phyloP scores from a whole-genome alignment of 805 yeast genomes.

The Dipodascus geniculatus region DNA sequence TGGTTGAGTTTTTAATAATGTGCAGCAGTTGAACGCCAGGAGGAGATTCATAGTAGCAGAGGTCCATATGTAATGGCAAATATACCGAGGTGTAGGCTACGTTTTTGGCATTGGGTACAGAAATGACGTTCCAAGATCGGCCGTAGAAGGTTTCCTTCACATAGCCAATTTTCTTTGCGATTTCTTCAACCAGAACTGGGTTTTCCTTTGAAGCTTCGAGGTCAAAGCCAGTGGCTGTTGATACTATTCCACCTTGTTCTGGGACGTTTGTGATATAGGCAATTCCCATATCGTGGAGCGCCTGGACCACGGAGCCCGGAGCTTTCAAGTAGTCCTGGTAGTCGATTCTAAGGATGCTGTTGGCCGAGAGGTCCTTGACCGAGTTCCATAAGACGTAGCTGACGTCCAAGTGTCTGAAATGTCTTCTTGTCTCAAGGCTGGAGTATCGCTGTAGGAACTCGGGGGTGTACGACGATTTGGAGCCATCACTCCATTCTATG shows the following conservation, averaged over 20 bases:
- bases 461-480: slow-evolving; percentile 31
- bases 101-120: slow-evolving; percentile 43
- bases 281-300: slow-evolving; percentile 46
- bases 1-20: slow-evolving; percentile 31
- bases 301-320: slow-evolving; percentile 29
- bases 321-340: slow-evolving; percentile 33
- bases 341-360: slow-evolving; percentile 22
- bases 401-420: slow-evolving; percentile 25
- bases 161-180: slow-evolving; percentile 51
- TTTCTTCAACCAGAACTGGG: slow-evolving; percentile 27
- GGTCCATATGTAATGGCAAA: slow-evolving; percentile 68
- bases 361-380: slow-evolving; percentile 6
- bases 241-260: slow-evolving; percentile 20
- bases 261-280: slow-evolving; percentile 45
- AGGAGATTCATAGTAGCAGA: slow-evolving; percentile 66
- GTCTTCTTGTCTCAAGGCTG: slow-evolving; percentile 25
- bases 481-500: slow-evolving; percentile 41
- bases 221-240: slow-evolving; percentile 19
- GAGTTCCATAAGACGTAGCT: slow-evolving; percentile 23
- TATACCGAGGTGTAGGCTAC: slow-evolving; percentile 56
- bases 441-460: slow-evolving; percentile 37
- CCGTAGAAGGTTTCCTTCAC: slow-evolving; percentile 65
- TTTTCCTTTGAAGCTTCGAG: background rate
- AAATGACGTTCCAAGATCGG: slow-evolving; percentile 52
- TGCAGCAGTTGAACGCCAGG: slow-evolving; percentile 71